Evolutionary conservation across 108 stramenopile species (phyloP), one percentile per base, ranked within the genome.

Genomic region (Nitzschia sp.): DNA sequence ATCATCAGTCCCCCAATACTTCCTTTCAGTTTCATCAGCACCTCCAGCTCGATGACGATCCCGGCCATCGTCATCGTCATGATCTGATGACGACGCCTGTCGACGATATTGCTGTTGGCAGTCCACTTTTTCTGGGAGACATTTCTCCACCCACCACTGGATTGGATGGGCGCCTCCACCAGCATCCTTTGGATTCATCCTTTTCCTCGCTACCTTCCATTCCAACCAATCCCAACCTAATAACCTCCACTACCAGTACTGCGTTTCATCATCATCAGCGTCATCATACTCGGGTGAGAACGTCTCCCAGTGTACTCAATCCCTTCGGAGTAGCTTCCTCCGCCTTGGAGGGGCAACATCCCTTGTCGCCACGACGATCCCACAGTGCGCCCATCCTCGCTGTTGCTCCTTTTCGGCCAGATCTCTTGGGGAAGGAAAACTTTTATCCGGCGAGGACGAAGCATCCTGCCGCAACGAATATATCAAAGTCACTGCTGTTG

Each of bases 11-110:
- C 22, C 61, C 61, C 9, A 29, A 62, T 19, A 3, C 38, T 22
- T 62, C 44, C 1, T 62, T 62, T 62, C 36, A 21, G 52, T 13
- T 41, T 41, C 38, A 41, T n/a, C n/a, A n/a, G n/a, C n/a, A n/a
- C n/a, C n/a, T n/a, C n/a, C n/a, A n/a, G n/a, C n/a, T n/a, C n/a
- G n/a, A n/a, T n/a, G n/a, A n/a, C n/a, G 38, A 41, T 13, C 6
- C 13, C 9, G 9, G 13, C 13, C 38, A 41, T 50, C 48, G 19
- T 50, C 13, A 50, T 50, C 48, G 5, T 50, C 48, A 21, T 50
- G 13, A n/a, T 4, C 19, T 21, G 16, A 50, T 16, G 19, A n/a
- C 5, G 9, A 4, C 8, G 4, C 17, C 8, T 50, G 48, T 22
- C 17, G 48, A 16, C 21, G 48, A 50, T 21, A 41, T 41, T 41